A percentile compares a stretch with the other conserved stretches of the same genome.
These are phyloP conservation scores for Flaveria linearis DNA, from an alignment of 129 eudicot genomes.

Conservation along the genomic window DNA sequence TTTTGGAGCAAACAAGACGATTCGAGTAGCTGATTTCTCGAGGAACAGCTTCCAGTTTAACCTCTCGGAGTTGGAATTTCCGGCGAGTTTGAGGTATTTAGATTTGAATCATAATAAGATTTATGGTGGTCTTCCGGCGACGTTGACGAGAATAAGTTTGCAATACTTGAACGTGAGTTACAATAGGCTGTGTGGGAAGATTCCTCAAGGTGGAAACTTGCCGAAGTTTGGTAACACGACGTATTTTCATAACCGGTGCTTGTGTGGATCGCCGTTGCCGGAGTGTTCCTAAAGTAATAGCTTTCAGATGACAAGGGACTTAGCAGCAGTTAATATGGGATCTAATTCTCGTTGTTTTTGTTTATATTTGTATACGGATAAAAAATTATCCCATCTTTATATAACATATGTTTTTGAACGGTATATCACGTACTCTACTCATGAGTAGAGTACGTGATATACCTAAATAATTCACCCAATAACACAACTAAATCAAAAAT, in stretches of 20 bases:
- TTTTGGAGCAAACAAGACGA: conserved; percentile 58
- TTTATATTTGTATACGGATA: too few relatives aligned
- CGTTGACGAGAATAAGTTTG: conserved; percentile 28
- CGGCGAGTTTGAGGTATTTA: conserved; percentile 40
- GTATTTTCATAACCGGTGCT: conserved; percentile 59
- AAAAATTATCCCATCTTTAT: too few relatives aligned
- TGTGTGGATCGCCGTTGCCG: conserved; percentile 69
- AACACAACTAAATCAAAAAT: too few relatives aligned
- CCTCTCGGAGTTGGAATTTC: conserved; percentile 43
- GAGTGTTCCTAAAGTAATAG: conserved; percentile 32
- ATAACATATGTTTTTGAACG: too few relatives aligned
- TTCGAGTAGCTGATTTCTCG: conserved; percentile 28
- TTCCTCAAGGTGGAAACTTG: conserved; percentile 57
- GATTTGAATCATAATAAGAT: conserved; percentile 64
- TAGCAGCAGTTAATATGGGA: too few relatives aligned
- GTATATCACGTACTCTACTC: too few relatives aligned
- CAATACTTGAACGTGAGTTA: conserved; percentile 57
- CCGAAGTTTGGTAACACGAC: conserved; percentile 35
- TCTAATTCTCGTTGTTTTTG: too few relatives aligned
- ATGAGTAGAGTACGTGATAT: too few relatives aligned
- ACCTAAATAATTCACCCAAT: too few relatives aligned
- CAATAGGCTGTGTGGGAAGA: conserved; percentile 66
- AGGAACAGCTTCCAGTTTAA: conserved; percentile 53
- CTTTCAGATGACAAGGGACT: too few relatives aligned
- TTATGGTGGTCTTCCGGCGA: conserved; percentile 48